Evolutionary conservation across 2,329 filamentous ascomycete species (phyloP), one percentile per base, ranked within the genome.

Genomic region (Paradendryphiella salina): DNA sequence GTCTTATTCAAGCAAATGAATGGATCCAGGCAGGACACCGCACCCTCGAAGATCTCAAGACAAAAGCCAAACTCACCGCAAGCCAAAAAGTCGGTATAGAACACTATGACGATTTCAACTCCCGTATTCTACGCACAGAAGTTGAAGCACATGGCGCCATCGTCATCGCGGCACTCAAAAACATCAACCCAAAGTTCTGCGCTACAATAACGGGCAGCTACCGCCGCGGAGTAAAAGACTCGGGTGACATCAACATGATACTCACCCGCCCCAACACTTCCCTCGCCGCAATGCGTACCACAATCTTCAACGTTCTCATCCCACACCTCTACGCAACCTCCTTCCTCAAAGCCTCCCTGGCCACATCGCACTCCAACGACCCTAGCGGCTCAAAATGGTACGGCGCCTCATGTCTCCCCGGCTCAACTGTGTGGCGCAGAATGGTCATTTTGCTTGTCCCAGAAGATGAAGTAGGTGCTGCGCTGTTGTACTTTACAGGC

Each of bases 401-500:
- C 59, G 92, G 93, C 3, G 92, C 88, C 44, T 94, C 88, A 32
- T 82, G 85, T 9, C 76, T 96, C 0, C 87, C 89, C 0, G 63
- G 41, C 31, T 76, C 66, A 54, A 71, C 37, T 0, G 69, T 82
- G 0, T 96, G 90, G 91, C 82, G 91, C 7, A 83, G 91, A 1
- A 87, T 96, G 54, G 92, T 96, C 67, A 82, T 96, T 15, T 77
- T 96, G 1, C 81, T 95, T 3, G 92, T 96, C 0, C 91, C 92
- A 0, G 85, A 85, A 60, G 78, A 82, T 1, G 86, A 96, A 71
- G 80, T 90, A 42, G 93, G 93, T 1, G 92, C 89, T 0, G 91
- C 92, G 0, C 70, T 96, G 54, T 82, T 96, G n/a, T 96, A 96
- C 68, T 97, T 96, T 66, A 96, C 93, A 0, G 93, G 93, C 1